Percentiles rank a stretch among this genome's conserved stretches.
phyloP scores from a whole-genome alignment of 169 alveolate genomes.

The Eimeria acervulina region DNA sequence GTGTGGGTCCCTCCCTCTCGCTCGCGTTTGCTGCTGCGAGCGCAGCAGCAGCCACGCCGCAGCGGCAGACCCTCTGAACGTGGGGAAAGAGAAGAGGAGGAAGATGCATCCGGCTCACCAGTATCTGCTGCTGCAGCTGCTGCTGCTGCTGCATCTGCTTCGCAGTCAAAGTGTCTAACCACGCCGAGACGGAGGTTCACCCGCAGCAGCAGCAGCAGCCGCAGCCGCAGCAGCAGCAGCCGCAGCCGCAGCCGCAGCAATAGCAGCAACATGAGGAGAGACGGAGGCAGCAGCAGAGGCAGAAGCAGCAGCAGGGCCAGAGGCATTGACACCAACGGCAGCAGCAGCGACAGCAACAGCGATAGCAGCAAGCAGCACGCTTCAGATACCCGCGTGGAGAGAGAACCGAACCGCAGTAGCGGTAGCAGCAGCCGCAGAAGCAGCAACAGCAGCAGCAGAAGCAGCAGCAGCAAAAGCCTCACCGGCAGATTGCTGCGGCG shows the following conservation, averaged over 20 bases:
- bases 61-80: background rate
- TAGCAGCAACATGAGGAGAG: background rate
- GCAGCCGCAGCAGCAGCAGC: slow-evolving; percentile 17
- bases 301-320: background rate
- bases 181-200: no score
- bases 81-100: background rate
- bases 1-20: no score
- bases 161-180: no score
- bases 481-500: no score
- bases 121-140: no score
- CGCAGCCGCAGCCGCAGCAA: slow-evolving; percentile 15
- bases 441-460: background rate
- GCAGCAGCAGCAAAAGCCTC: background rate
- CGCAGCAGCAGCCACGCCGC: background rate
- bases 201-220: slow-evolving; percentile 17
- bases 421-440: background rate
- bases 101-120: background rate
- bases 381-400: background rate
- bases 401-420: background rate
- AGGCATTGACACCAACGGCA: background rate
- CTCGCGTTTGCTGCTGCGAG: no score
- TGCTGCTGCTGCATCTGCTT: no score
- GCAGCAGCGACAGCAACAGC: slow-evolving; percentile 21
- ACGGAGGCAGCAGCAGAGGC: background rate
- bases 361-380: background rate